A percentile compares a stretch with the other conserved stretches of the same genome.
phyloP scores from a whole-genome alignment of 441 rosid genomes.

The Populus tomentosa region DNA sequence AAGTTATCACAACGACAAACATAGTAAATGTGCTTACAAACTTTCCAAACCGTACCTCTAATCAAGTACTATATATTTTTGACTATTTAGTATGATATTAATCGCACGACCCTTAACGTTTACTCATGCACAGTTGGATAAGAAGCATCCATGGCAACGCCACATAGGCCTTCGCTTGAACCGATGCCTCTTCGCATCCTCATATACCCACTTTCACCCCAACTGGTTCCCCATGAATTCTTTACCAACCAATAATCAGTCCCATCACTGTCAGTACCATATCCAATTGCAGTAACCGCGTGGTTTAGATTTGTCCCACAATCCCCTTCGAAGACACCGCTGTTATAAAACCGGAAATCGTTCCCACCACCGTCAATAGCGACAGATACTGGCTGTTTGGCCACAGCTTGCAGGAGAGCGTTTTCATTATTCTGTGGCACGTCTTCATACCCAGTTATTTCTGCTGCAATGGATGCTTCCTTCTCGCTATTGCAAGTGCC shows the following conservation, averaged over 20 bases:
- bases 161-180: conserved; percentile 53
- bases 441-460: conserved; percentile 57
- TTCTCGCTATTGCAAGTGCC: conserved; percentile 38
- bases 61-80: too few relatives aligned
- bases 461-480: conserved; percentile 26
- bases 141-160: conserved; percentile 63
- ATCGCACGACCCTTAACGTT: too few relatives aligned
- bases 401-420: conserved; percentile 55
- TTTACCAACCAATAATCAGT: conserved; percentile 57
- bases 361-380: conserved; percentile 58
- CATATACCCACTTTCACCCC: conserved; percentile 72
- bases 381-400: conserved; percentile 73
- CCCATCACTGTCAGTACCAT: conserved; percentile 47
- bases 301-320: conserved; percentile 64
- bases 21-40: too few relatives aligned
- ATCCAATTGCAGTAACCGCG: conserved; percentile 69
- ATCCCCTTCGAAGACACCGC: conserved; percentile 54
- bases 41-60: too few relatives aligned
- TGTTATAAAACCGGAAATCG: conserved; percentile 58
- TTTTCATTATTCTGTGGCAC: conserved; percentile 56
- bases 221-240: conserved; percentile 67
- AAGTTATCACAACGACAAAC: too few relatives aligned
- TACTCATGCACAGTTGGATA: conserved; percentile 44
- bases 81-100: too few relatives aligned
- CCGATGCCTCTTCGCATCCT: conserved; percentile 48